Evolutionary conservation across 805 yeast genomes (phyloP).

Genomic region (Saccharomycopsis fibuligera): DNA sequence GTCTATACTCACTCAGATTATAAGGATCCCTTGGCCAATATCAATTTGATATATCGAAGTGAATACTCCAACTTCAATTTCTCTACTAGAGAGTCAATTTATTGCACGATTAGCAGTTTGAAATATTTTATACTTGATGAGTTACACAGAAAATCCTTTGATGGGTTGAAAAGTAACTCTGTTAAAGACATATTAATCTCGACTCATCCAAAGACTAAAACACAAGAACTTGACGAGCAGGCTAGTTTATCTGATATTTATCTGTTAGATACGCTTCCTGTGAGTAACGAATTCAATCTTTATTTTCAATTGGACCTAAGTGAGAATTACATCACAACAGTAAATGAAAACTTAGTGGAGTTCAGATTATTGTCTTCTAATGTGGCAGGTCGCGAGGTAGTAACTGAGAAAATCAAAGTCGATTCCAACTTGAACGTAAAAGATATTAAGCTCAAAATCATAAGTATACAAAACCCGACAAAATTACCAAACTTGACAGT

Average conservation of each 20-base stretch:
- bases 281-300: neutral
- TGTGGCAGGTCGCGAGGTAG: neutral
- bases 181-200: neutral
- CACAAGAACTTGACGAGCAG: too few relatives aligned
- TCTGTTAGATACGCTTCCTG: neutral
- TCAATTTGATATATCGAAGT: neutral
- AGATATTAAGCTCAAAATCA: slow-evolving; percentile 24
- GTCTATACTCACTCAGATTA: neutral
- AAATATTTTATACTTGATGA: neutral
- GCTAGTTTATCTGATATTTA: neutral
- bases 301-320: neutral
- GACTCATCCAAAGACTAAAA: too few relatives aligned
- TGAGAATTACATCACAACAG: neutral
- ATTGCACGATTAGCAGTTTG: neutral
- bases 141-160: neutral
- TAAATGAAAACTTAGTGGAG: neutral
- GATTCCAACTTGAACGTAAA: slow-evolving; percentile 19
- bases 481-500: slow-evolving; percentile 12
- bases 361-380: neutral
- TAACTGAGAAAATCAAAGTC: neutral
- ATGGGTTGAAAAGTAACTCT: neutral
- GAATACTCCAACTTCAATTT: neutral
- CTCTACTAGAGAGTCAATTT: neutral
- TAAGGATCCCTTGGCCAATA: neutral
- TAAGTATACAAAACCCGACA: slow-evolving; percentile 25